A percentile compares a stretch with the other conserved stretches of the same genome.
Evolutionary conservation across 495 filamentous ascomycete species (phyloP).

Genomic region (Venustampulla echinocandica): DNA sequence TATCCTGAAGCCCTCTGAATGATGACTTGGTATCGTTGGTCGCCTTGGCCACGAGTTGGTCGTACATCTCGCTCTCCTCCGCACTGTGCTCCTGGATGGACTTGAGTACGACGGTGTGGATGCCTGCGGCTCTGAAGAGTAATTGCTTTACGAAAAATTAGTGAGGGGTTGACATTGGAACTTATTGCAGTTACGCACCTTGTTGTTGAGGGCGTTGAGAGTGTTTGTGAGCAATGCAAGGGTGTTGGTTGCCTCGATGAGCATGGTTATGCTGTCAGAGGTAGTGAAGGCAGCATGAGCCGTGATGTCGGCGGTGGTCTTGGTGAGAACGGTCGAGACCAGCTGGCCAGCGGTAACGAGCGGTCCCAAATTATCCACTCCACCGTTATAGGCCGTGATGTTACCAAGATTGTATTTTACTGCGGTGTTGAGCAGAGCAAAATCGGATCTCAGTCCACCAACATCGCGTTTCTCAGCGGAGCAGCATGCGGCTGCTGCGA

Average conservation of each 20-base stretch:
- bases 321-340: neutral
- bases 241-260: neutral
- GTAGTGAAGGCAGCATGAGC: neutral
- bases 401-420: neutral
- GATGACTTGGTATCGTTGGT: neutral
- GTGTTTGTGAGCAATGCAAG: neutral
- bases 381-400: neutral
- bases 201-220: neutral
- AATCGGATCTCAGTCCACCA: neutral
- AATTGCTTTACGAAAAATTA: neutral
- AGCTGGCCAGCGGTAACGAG: neutral
- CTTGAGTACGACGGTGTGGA: neutral
- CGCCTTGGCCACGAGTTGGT: neutral
- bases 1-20: neutral
- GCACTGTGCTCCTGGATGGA: neutral
- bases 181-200: neutral
- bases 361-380: neutral
- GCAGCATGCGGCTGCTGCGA: neutral
- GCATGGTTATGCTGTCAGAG: neutral
- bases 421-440: neutral
- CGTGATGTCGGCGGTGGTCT: neutral
- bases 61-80: neutral
- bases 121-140: neutral
- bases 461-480: neutral
- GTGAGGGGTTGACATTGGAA: neutral